phyloP scores from a whole-genome alignment of 2,329 filamentous ascomycete species.

The Fusarium xylarioides region DNA sequence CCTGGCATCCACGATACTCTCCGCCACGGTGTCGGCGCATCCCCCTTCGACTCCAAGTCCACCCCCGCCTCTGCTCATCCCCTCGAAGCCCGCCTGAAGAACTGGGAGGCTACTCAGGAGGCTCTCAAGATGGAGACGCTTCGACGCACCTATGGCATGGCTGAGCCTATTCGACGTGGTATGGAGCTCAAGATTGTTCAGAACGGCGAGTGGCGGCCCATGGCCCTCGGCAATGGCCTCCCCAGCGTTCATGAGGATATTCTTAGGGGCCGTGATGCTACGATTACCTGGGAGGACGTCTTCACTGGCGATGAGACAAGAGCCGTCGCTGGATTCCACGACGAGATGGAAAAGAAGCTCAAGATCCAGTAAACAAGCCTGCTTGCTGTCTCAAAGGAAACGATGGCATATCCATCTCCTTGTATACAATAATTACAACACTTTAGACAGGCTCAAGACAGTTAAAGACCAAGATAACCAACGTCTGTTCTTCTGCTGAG shows the following conservation, averaged over 20 bases:
- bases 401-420: not conserved
- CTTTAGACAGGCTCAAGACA: slow-evolving; percentile 27
- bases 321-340: slow-evolving; percentile 78
- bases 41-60: slow-evolving; percentile 58
- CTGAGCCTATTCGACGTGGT: slow-evolving; percentile 87
- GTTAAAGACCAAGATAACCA: not conserved
- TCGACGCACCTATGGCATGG: slow-evolving; percentile 87
- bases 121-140: slow-evolving; percentile 87
- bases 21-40: slow-evolving; percentile 80
- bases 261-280: slow-evolving; percentile 78
- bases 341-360: slow-evolving; percentile 93
- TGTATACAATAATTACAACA: slow-evolving; percentile 30
- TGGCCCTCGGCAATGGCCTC: slow-evolving; percentile 67
- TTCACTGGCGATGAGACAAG: slow-evolving; percentile 82
- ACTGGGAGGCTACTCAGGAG: slow-evolving; percentile 92
- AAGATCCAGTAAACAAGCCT: slow-evolving; percentile 66
- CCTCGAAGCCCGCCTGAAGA: slow-evolving; percentile 86
- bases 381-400: not conserved
- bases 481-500: not conserved
- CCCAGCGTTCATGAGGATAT: slow-evolving; percentile 89
- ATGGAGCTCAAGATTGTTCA: slow-evolving; percentile 95
- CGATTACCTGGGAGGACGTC: slow-evolving; percentile 92
- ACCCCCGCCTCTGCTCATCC: slow-evolving; percentile 76
- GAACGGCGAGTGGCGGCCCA: slow-evolving; percentile 81
- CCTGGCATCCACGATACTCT: slow-evolving; percentile 94